Percentiles rank a stretch among this genome's conserved stretches.
phyloP scores from a whole-genome alignment of 441 rosid species.

The Corymbia citriodora region DNA sequence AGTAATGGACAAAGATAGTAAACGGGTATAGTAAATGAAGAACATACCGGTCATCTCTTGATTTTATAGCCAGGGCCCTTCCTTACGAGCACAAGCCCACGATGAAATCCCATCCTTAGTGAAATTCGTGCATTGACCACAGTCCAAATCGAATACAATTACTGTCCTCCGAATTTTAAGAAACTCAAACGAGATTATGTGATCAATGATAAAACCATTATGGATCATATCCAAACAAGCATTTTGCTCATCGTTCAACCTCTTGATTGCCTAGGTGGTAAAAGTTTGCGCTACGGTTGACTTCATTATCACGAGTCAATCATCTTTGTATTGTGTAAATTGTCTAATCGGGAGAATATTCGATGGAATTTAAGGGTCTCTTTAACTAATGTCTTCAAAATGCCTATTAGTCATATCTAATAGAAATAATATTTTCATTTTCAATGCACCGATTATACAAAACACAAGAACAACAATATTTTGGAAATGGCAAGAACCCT shows the following conservation, averaged over 20 bases:
- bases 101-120: not conserved
- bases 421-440: not conserved
- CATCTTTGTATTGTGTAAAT: not conserved
- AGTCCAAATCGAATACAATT: not conserved
- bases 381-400: not conserved
- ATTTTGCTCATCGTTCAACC: not conserved
- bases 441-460: not conserved
- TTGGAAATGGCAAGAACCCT: not conserved
- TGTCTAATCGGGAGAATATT: fast-evolving
- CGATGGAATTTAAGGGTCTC: not conserved
- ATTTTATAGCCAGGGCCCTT: not conserved
- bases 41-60: fast-evolving
- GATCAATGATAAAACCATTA: not conserved
- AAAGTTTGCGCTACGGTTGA: not conserved
- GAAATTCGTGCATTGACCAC: not conserved
- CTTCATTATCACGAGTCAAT: not conserved
- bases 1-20: not conserved
- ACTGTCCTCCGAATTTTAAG: not conserved
- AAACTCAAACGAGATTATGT: fast-evolving
- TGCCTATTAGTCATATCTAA: too few relatives aligned
- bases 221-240: not conserved
- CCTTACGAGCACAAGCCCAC: fast-evolving
- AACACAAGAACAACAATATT: too few relatives aligned
- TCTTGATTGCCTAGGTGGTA: fast-evolving
- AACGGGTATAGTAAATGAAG: not conserved